Percentiles rank a stretch among this genome's conserved stretches.
Evolutionary conservation across 805 yeast genomes (phyloP).

Genomic region (Starmerella apicola): DNA sequence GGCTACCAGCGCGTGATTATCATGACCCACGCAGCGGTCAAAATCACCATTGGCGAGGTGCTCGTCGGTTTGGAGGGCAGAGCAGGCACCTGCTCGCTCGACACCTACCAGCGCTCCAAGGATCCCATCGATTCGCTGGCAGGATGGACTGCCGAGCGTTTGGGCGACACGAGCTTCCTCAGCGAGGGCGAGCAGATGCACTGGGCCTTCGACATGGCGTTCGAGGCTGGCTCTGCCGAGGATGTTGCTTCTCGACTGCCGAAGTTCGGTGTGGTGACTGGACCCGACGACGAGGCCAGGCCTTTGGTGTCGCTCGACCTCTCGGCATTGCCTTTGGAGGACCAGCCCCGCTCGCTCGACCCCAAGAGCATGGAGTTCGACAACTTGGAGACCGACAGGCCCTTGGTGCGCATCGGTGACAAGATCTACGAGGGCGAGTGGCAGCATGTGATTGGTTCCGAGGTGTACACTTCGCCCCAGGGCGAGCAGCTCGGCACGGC

Average conservation of each 20-base stretch:
- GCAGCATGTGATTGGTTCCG: slow-evolving; percentile 72
- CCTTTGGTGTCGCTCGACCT: slow-evolving; percentile 46
- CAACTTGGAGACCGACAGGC: slow-evolving; percentile 43
- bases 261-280: not conserved
- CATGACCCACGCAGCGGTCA: slow-evolving; percentile 90
- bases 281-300: slow-evolving; percentile 16
- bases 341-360: slow-evolving; percentile 9
- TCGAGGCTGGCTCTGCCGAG: slow-evolving; percentile 83
- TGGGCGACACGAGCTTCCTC: slow-evolving; percentile 64
- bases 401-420: slow-evolving; percentile 46
- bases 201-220: slow-evolving; percentile 45
- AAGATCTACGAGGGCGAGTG: slow-evolving; percentile 62
- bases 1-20: slow-evolving; percentile 49
- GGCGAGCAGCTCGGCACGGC: slow-evolving; percentile 25
- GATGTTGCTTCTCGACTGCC: slow-evolving; percentile 38
- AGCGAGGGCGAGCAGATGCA: slow-evolving; percentile 73
- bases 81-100: slow-evolving; percentile 80
- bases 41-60: slow-evolving; percentile 75
- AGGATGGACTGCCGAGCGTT: slow-evolving; percentile 52
- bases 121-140: slow-evolving; percentile 21
- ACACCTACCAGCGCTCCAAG: slow-evolving; percentile 36
- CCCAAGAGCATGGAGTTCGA: slow-evolving; percentile 34
- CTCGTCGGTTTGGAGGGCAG: slow-evolving; percentile 39
- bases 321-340: slow-evolving; percentile 14
- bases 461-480: slow-evolving; percentile 29